Evolutionary conservation across 2,329 filamentous ascomycete genomes (phyloP), one percentile per base, ranked within the genome.

Genomic region (Botryotinia globosa): DNA sequence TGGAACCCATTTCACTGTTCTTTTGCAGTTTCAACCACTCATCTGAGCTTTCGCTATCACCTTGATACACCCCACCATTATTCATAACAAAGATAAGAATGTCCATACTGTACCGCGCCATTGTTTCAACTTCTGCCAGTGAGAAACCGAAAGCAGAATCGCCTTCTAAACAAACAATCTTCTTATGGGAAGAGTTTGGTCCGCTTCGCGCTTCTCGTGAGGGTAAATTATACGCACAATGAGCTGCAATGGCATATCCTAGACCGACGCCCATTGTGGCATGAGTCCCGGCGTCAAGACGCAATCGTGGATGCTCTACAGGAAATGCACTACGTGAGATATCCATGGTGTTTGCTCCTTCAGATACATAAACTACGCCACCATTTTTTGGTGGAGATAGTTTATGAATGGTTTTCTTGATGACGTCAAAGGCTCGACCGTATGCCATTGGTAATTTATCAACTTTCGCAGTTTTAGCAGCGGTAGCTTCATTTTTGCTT

Each of bases 341-440:
- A 75, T 89, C 87, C 87, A 89, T 89, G 10, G 87, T 88, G 76
- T 88, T 88, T 14, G 87, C 86, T 10, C 87, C 87, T 80, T 89
- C 87, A 1, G 86, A 87, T 51, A 89, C 81, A 74, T 88, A 89
- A 34, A 88, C 84, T 37, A 88, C 83, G 61, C 82, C 80, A 34
- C 84, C 85, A 20, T 85, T 79, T 58, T 82, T 81, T 1, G 82
- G 82, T 20, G 82, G 84, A 0, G 82, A 85, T 44, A 86, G 77
- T 6, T 75, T 77, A 75, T 87, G 83, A 14, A 89, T 80, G 3
- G 83, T 83, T 4, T 80, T 77, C 74, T 85, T 87, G 76, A 89
- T 87, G 65, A 87, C 80, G 65, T 85, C 82, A 77, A 87, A 89
- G 4, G 84, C 84, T 66, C 83, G 83, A 48, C 85, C 83, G 75